Base-by-base conservation (phyloP, 2,329 filamentous ascomycete genomes). In the Rhinocladiella mackenziei region DNA sequence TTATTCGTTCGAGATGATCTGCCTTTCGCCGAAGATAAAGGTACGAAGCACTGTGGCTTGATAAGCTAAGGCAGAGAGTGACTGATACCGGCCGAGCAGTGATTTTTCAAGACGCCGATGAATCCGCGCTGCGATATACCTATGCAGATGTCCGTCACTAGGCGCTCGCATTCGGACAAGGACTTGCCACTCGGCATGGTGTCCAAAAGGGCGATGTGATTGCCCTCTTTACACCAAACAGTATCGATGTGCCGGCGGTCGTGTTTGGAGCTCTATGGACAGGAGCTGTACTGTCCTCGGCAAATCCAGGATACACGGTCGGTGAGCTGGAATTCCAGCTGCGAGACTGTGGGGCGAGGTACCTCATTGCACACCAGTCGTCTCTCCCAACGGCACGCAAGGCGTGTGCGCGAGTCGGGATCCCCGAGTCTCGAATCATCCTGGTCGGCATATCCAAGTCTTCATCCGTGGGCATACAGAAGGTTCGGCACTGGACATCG, bases 241-340 rank as follows among this genome's bases (percentile, higher is more conserved):
- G 76, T 62, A 83, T 95, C 60, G 89, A 96, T 63, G 87, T 83
- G 0, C 83, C 87, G 0, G 71, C 82, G 2, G 65, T 89, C 35
- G 86, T 79, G 64, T 87, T 86, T 73, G 89, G 89, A 17, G 75
- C 79, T 9, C 79, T 84, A 54, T 95, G 87, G 84, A 84, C 86
- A 1, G 89, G 88, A 34, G 89, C 86, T 20, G 71, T 86, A 36
- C 68, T 86, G 6, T 87, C 83, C n/a, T 87, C 89, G 0, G 88
- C 87, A 2, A 96, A 96, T 60, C 89, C 89, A 13, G 80, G 81
- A 2, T 95, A 94, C 66, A 94, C 86, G 0, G 77, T 77, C 8
- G 80, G 86, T 6, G 89, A 96, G 66, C 74, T 96, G 19, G 80
- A 83, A 3, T 88, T 85, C 58, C 89, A 96, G 67, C 75, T 96